Conservation (phyloP, 257 asterid species). For the Anisodus acutangulus region DNA sequence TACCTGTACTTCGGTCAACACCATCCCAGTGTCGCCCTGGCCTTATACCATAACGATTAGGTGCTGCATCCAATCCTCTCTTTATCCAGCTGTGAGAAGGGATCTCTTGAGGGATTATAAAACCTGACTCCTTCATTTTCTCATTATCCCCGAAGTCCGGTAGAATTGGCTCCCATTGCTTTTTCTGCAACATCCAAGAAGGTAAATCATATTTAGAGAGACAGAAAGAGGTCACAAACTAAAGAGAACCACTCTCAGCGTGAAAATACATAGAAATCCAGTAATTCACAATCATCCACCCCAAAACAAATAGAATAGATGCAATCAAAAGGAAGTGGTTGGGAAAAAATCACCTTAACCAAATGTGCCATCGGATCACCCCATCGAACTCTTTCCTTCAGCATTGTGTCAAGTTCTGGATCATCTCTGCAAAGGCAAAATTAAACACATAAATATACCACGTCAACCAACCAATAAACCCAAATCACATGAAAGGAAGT, state of each 20-base stretch:
- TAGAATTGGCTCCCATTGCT: constrained; percentile 55
- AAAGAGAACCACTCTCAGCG: neutral
- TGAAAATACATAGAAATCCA: neutral
- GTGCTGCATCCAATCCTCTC: constrained; percentile 72
- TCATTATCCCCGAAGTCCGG: constrained; percentile 70
- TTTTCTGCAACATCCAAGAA: constrained; percentile 55
- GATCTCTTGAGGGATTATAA: constrained; percentile 76
- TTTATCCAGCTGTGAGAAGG: constrained; percentile 84
- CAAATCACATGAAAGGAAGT: no score
- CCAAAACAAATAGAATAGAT: constrained; percentile 19
- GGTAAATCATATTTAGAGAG: constrained; percentile 1
- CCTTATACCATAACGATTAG: constrained; percentile 82
- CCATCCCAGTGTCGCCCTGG: constrained; percentile 99
- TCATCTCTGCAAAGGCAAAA: constrained; percentile 65
- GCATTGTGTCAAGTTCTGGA: constrained; percentile 82
- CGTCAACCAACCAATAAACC: neutral
- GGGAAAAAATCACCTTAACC: constrained; percentile 54
- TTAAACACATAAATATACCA: neutral
- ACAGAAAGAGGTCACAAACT: neutral
- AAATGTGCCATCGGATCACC: constrained; percentile 98
- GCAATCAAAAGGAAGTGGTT: neutral
- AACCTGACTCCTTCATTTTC: constrained; percentile 86
- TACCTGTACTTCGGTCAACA: constrained; percentile 85
- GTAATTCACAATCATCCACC: neutral
- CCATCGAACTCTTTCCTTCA: constrained; percentile 87